Base-by-base conservation (phyloP, 495 filamentous ascomycete genomes). In the Cudoniella acicularis region DNA sequence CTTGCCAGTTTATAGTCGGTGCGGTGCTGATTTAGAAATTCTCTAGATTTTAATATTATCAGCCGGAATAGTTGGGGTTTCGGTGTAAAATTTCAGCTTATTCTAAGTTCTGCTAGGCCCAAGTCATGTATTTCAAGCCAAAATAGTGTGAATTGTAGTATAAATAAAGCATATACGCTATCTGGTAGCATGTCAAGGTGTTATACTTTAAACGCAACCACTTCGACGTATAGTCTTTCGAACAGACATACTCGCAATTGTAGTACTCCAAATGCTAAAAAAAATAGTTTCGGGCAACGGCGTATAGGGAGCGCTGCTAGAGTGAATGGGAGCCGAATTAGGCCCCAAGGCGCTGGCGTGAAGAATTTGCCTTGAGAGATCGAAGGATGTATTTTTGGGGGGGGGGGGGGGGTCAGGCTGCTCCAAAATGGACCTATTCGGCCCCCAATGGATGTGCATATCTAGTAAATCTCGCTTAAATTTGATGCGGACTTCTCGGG, bases 121-220 rank as follows among this genome's bases (percentile, higher is more conserved):
- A 36, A 36, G 4, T 36, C 30, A 13, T 46, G 18, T 46, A 46
- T n/a, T 46, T 46, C 43, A 46, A 58, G 48, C 48, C 48, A 57
- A 57, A 50, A 21, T 25, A 57, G 10, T 36, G 43, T 40, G 54
- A 2, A 49, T 57, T 57, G 23, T 20, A 24, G 13, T 49, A 58
- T 59, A 48, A 62, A 52, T 62, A 62, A 58, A 21, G 22, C 46
- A 57, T 42, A 51, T 62, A 62, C 46, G 46, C 49, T 27, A 58
- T 62, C 2, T 56, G 51, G 6, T 62, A 58, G 49, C 59, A 62
- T 62, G 54, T 62, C 43, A 62, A 62, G 26, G 55, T 51, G 49
- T 27, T 50, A 27, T 57, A 49, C n/a, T 57, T 11, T 27, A 57
- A 23, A 63, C 51, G 54, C 53, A 57, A 62, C 36, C 36, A 57